Percentiles rank a stretch among this genome's conserved stretches.
These are phyloP conservation scores for Solanum virginianum DNA, from an alignment of 257 asterid species.

Conservation along the genomic window DNA sequence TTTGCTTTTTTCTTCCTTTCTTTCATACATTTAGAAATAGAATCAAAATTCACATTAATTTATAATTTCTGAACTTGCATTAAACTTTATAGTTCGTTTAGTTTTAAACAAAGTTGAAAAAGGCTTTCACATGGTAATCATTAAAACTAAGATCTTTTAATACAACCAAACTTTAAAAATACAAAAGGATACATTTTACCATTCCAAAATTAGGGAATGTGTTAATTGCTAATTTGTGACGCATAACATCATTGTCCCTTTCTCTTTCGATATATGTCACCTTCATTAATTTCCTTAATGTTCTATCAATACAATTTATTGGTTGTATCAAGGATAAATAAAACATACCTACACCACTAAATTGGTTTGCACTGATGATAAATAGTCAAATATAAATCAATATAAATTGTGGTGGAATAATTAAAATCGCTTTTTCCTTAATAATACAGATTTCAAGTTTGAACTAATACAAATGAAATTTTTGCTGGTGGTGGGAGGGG, in stretches of 20 bases:
- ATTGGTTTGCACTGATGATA: neutral
- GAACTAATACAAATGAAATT: neutral
- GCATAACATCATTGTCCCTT: neutral
- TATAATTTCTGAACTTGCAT: neutral
- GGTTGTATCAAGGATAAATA: neutral
- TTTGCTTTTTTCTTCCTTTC: no score
- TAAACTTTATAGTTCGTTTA: neutral
- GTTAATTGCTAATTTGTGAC: neutral
- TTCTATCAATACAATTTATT: neutral
- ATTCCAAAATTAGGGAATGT: neutral
- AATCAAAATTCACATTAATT: no score
- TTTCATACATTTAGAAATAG: no score
- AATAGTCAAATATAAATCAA: neutral
- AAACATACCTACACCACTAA: neutral
- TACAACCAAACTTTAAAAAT: neutral
- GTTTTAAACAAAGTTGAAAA: neutral
- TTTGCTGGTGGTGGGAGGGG: no score
- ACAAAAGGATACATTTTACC: neutral
- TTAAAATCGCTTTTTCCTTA: neutral
- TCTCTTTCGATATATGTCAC: neutral
- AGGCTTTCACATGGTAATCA: neutral
- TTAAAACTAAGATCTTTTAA: neutral
- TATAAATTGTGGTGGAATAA: accelerated
- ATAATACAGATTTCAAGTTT: neutral
- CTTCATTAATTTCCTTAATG: neutral